phyloP scores from a whole-genome alignment of 805 yeast species.

The Cyberlindnera mycetangii region DNA sequence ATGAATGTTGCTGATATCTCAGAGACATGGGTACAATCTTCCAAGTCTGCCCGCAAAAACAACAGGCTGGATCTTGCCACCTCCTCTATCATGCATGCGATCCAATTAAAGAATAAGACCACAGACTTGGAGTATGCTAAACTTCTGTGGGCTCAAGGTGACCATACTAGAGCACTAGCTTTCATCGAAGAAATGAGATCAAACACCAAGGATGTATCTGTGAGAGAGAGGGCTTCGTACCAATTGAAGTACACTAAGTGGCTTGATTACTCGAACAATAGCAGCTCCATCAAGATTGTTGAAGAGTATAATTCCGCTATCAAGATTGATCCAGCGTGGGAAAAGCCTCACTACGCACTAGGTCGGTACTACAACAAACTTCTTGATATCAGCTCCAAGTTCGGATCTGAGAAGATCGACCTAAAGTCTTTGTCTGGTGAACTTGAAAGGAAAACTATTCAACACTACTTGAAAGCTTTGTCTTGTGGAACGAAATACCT shows the following conservation, averaged over 20 bases:
- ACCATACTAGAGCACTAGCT: conserved; percentile 78
- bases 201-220: conserved; percentile 14
- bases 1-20: conserved; percentile 35
- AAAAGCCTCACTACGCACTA: conserved; percentile 73
- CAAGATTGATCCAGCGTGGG: conserved; percentile 56
- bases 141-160: conserved; percentile 86
- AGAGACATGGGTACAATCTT: conserved; percentile 54
- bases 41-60: conserved; percentile 64
- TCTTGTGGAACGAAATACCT: conserved; percentile 61
- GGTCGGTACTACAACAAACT: conserved; percentile 80
- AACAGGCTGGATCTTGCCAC: conserved; percentile 72
- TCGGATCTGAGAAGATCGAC: conserved; percentile 16
- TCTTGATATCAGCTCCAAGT: conserved; percentile 58
- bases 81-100: conserved; percentile 59
- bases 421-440: conserved; percentile 41
- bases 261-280: conserved; percentile 83
- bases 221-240: conserved; percentile 36
- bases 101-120: conserved; percentile 31
- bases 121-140: conserved; percentile 78
- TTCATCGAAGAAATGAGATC: conserved; percentile 43
- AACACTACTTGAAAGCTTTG: conserved; percentile 56
- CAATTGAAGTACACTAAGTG: conserved; percentile 81
- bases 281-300: conserved; percentile 69
- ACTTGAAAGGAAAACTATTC: conserved; percentile 53
- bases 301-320: conserved; percentile 64